Percentiles rank a stretch among this genome's conserved stretches.
phyloP scores from a whole-genome alignment of 495 filamentous ascomycete species.

The Penicillium psychrofluorescens region DNA sequence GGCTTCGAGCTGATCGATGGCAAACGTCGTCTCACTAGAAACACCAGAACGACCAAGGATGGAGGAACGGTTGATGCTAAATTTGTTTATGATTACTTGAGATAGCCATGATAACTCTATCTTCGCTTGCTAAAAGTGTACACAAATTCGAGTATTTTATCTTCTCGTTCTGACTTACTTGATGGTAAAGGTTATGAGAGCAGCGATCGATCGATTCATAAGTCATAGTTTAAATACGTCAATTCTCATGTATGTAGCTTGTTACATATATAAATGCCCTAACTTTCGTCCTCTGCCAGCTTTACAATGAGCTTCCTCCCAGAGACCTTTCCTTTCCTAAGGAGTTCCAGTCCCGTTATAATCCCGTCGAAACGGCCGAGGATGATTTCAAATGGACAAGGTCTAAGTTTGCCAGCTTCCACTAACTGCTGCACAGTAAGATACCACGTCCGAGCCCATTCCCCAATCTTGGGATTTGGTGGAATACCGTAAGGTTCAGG shows the following conservation, averaged over 20 bases:
- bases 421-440: conserved; percentile 13
- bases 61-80: conserved; percentile 4
- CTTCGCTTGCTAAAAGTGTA: too few species aligned
- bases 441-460: conserved; percentile 14
- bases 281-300: too few species aligned
- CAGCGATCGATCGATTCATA: too few species aligned
- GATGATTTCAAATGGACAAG: conserved; percentile 13
- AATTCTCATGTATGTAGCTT: too few species aligned
- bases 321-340: conserved; percentile 16
- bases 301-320: conserved; percentile 24
- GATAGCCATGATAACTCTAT: not conserved
- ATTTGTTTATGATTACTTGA: conserved; percentile 9
- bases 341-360: conserved; percentile 15
- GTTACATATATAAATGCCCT: too few species aligned
- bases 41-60: conserved; percentile 5
- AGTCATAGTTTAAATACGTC: too few species aligned
- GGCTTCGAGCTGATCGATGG: conserved; percentile 12
- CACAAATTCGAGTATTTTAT: too few species aligned
- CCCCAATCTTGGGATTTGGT: conserved; percentile 13
- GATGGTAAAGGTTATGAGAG: too few species aligned
- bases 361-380: conserved; percentile 20
- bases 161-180: too few species aligned
- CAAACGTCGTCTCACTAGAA: conserved; percentile 8
- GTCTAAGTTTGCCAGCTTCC: conserved; percentile 11
- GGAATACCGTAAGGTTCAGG: conserved; percentile 21